Evolutionary conservation across 768 basidiomycete genomes (phyloP), one percentile per base, ranked within the genome.

Genomic region (Phlebiopsis gigantea): DNA sequence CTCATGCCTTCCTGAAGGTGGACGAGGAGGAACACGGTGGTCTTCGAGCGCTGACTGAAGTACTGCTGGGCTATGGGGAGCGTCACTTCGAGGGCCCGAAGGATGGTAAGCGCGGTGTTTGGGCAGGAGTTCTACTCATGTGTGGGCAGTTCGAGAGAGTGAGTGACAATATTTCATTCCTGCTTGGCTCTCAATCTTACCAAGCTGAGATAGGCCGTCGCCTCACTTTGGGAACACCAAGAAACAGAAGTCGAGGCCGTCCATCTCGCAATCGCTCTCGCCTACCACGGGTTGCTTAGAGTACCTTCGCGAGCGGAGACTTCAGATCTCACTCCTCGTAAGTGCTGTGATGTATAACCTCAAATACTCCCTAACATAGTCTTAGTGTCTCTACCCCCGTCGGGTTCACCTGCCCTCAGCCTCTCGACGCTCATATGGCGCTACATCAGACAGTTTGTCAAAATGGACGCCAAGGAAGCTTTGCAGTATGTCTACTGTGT

Each of bases 81-180:
- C 83, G 87, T 30, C 88, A 93, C 65, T 93, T 93, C 67, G 84
- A 91, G 61, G 79, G 88, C 57, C 77, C 88, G 71, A 72, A 80
- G 66, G 76, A 79, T 14, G 73, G 81, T 9, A 80, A 77, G 58
- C 80, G 78, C 30, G 87, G 89, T 29, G 76, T 84, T 7, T 93
- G 90, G 90, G 85, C 90, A 4, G 82, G 83, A 58, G 85, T 98
- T 1, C 72, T 98, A 59, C 79, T 97, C 21, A 86, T 94, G 75
- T 92, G 90, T 63, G 97, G 93, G 14, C 89, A 97, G 67, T 99
- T 98, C 63, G 97, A 99, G 71, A 75, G 89, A 71, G 94, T 92
- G 59, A 57, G 84, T 72, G 15, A 4, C 9, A 22, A 10, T 30
- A 24, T 31, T 17, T 8, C 17, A 28, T 24, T 39, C 3, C 6